phyloP scores from a whole-genome alignment of 345 rosid species.

The Euphorbia pulcherrima region DNA sequence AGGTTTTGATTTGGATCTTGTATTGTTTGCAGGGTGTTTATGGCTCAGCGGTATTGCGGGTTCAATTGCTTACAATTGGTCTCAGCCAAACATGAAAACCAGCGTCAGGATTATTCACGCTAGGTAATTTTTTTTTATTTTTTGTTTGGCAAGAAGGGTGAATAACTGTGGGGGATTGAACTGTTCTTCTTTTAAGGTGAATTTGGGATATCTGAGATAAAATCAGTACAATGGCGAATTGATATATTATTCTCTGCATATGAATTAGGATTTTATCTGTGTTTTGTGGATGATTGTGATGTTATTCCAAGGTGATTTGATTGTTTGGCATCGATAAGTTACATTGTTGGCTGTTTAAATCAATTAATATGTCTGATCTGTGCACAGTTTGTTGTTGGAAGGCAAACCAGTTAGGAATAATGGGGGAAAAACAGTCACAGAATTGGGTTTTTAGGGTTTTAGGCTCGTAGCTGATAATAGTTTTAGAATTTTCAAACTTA shows the following conservation, averaged over 20 bases:
- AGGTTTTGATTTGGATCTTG: slow-evolving; percentile 10
- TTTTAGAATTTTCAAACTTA: too few species aligned
- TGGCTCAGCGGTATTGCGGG: slow-evolving; percentile 91
- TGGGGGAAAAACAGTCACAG: too few species aligned
- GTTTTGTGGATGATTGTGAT: too few species aligned
- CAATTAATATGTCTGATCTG: not conserved
- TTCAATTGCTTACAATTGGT: slow-evolving; percentile 91
- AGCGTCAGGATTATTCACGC: slow-evolving; percentile 96
- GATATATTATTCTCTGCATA: not conserved
- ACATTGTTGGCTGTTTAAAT: not conserved
- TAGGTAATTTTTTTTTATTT: slow-evolving; percentile 38
- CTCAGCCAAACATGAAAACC: slow-evolving; percentile 89
- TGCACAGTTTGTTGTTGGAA: not conserved
- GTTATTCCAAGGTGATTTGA: not conserved
- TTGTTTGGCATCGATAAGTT: not conserved
- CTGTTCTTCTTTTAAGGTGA: not conserved
- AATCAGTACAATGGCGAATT: not conserved
- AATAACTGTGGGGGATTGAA: not conserved
- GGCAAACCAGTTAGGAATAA: not conserved
- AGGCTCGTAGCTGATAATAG: not conserved
- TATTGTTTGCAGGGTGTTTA: slow-evolving; percentile 46
- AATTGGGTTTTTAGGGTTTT: too few species aligned
- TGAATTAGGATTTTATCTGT: not conserved
- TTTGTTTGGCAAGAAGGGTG: not conserved
- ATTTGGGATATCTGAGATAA: not conserved